Percentiles rank a stretch among this genome's conserved stretches.
Conservation (phyloP, 140 eudicot species). For the Cichorium intybus region DNA sequence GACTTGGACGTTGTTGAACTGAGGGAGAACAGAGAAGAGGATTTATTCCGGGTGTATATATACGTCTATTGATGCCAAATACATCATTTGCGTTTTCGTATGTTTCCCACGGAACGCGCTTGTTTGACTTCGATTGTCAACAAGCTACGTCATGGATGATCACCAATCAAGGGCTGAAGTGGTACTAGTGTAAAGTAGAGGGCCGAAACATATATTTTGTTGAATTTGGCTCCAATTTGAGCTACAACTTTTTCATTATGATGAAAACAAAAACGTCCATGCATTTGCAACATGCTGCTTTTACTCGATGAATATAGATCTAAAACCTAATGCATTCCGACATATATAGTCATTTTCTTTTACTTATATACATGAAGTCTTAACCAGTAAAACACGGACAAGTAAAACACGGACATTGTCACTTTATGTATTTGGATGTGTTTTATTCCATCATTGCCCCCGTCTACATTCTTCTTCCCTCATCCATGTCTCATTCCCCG, state of each 20-base stretch:
- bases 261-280: neutral
- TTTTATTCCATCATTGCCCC: too few species aligned
- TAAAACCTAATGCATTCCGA: too few species aligned
- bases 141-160: slow-evolving; percentile 21
- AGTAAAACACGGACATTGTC: too few species aligned
- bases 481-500: too few species aligned
- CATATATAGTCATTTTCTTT: too few species aligned
- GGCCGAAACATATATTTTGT: neutral
- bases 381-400: too few species aligned
- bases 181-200: neutral
- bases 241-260: neutral
- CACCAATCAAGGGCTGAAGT: slow-evolving; percentile 11
- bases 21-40: slow-evolving; percentile 21
- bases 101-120: neutral
- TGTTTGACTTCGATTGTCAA: slow-evolving; percentile 26
- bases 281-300: neutral
- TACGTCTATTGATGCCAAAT: neutral
- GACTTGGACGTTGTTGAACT: slow-evolving; percentile 28
- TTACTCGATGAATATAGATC: too few species aligned
- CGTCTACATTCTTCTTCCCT: too few species aligned
- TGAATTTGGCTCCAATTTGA: neutral
- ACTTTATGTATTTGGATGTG: too few species aligned
- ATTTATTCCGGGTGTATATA: slow-evolving; percentile 11
- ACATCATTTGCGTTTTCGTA: neutral
- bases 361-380: too few species aligned